These are phyloP conservation scores for Nicotiana tabacum DNA, from an alignment of 257 asterid species.

Conservation along the genomic window DNA sequence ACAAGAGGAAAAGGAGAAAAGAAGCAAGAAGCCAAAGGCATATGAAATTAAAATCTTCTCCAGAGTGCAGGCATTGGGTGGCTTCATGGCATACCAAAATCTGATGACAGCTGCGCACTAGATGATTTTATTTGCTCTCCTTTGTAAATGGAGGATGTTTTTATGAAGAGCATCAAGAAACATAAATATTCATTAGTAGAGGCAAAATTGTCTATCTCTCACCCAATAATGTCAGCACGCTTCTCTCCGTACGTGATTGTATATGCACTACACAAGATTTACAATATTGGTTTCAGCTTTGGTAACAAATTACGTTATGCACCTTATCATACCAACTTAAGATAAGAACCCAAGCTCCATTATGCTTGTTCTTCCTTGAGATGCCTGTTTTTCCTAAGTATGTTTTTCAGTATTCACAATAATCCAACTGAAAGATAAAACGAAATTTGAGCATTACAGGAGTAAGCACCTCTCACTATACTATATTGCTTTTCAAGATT, in stretches of 20 bases:
- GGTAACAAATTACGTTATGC: not conserved
- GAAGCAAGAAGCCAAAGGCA: not conserved
- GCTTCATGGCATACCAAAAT: slow-evolving; percentile 1
- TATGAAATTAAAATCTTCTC: not conserved
- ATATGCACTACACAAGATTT: not conserved
- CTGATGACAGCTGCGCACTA: not conserved
- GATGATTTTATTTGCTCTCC: not conserved
- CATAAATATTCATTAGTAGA: not conserved
- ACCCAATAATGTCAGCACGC: not conserved
- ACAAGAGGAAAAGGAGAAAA: not conserved
- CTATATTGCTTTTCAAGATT: not conserved
- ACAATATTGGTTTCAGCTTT: not conserved
- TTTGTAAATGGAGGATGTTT: not conserved
- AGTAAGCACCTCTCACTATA: not conserved
- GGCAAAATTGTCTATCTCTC: not conserved
- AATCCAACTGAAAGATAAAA: not conserved
- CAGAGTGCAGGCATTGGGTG: not conserved
- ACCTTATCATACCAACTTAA: not conserved
- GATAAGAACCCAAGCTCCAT: slow-evolving; percentile 4
- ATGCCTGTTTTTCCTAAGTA: not conserved
- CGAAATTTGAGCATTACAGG: slow-evolving; percentile 2
- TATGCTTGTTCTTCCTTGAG: slow-evolving; percentile 3
- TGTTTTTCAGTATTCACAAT: not conserved
- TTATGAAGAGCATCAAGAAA: not conserved
- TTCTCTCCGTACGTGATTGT: not conserved